Evolutionary conservation across 768 basidiomycete genomes (phyloP), one percentile per base, ranked within the genome.

Genomic region (Pleurotus tuber-regium): DNA sequence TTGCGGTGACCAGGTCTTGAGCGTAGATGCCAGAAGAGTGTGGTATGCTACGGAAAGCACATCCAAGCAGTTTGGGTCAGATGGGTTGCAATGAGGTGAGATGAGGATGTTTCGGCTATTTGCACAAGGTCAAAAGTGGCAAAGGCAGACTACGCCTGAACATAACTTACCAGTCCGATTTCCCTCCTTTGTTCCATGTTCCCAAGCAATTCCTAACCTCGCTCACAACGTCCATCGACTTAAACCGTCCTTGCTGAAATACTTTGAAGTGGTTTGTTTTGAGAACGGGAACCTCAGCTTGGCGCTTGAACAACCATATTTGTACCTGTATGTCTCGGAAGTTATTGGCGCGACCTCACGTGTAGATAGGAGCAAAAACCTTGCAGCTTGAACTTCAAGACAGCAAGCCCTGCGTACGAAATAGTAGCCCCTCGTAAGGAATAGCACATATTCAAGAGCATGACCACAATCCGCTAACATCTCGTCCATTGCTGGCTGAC

Each of bases 41-140:
- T 89, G 80, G 61, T 90, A 91, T 3, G 76, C 78, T 11, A 83
- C 85, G 10, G 79, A 79, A 29, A 91, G 73, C 19, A 77, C 68
- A 60, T 84, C 85, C 50, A 75, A 60, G 48, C 70, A 78, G 28
- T 70, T 71, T 4, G 77, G 66, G 66, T 84, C 77, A 52, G 76
- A 67, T 16, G 78, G 77, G 63, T 80, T 82, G 53, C 77, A 77
- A 64, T 89, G 87, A 28, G 79, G 76, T 44, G 74, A 68, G 61
- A 76, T 69, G 57, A 90, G 72, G 47, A 83, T 76, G 61, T 75
- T 75, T 60, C 82, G 84, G 67, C 88, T 91, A 59, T 50, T 44
- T 59, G 48, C 24, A 50, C 23, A 31, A 39, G 52, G 41, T 39
- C 50, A 53, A 43, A 56, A 40, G 54, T 58, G 52, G 56, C 41